Evolutionary conservation across 1,139 yeast genomes (phyloP).

Genomic region (Candida albicans): DNA sequence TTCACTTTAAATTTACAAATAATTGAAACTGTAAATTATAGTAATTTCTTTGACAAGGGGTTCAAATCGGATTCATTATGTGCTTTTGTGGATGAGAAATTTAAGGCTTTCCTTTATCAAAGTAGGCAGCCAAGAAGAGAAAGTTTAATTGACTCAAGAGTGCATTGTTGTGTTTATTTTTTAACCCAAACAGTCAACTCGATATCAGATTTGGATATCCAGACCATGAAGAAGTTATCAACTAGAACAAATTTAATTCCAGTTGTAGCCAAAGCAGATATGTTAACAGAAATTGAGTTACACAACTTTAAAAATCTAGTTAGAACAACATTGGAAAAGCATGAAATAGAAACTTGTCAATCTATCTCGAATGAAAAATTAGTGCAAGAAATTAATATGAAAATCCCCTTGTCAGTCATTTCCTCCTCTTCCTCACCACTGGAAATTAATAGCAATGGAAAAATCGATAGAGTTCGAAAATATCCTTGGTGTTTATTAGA

Average conservation of each 20-base stretch:
- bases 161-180: constrained; percentile 78
- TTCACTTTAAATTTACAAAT: constrained; percentile 50
- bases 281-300: constrained; percentile 48
- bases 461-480: constrained; percentile 57
- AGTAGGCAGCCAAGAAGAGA: constrained; percentile 71
- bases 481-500: constrained; percentile 78
- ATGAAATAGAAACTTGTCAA: constrained; percentile 59
- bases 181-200: constrained; percentile 57
- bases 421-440: constrained; percentile 37
- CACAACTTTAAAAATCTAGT: constrained; percentile 45
- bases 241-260: constrained; percentile 73
- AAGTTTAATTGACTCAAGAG: constrained; percentile 52
- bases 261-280: constrained; percentile 73
- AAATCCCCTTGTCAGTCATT: constrained; percentile 62
- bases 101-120: constrained; percentile 56
- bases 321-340: constrained; percentile 39
- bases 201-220: constrained; percentile 59
- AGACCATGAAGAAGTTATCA: constrained; percentile 66
- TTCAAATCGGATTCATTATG: constrained; percentile 59
- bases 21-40: constrained; percentile 38
- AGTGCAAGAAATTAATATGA: constrained; percentile 6
- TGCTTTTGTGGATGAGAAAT: constrained; percentile 62
- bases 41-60: constrained; percentile 38
- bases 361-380: constrained; percentile 40
- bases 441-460: constrained; percentile 35